Conservation (phyloP, 108 stramenopile species). For the Mayamaea pseudoterrestris region DNA sequence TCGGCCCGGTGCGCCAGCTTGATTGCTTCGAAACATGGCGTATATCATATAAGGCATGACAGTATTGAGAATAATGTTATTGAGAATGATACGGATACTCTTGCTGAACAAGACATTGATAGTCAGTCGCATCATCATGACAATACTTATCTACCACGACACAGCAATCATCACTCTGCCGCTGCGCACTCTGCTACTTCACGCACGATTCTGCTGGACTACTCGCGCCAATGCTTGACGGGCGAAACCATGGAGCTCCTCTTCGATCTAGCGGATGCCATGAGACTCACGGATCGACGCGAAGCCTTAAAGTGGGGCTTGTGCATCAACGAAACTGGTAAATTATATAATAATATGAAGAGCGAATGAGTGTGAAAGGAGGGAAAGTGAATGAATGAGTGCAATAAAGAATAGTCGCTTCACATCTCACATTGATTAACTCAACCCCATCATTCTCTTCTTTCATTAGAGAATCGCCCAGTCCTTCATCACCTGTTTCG, state of each 20-base stretch:
- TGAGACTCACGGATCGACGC: constrained; percentile 63
- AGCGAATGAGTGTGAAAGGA: too few species aligned
- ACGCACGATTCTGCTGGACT: constrained; percentile 86
- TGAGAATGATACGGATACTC: constrained; percentile 1
- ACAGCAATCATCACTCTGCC: neutral
- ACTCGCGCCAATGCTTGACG: constrained; percentile 90
- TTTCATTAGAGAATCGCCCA: constrained; percentile 32
- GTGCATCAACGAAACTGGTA: constrained; percentile 62
- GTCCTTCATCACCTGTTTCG: constrained; percentile 71
- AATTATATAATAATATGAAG: too few species aligned
- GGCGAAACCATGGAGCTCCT: constrained; percentile 89
- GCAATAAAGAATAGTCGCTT: too few species aligned
- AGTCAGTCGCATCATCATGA: neutral
- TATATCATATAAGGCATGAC: too few species aligned
- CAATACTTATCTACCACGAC: too few species aligned
- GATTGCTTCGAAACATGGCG: too few species aligned
- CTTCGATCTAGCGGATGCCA: constrained; percentile 84
- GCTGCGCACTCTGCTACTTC: neutral
- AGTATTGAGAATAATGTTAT: neutral
- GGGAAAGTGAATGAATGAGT: too few species aligned
- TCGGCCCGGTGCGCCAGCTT: constrained; percentile 62
- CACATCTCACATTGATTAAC: too few species aligned
- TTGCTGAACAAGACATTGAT: constrained; percentile 1
- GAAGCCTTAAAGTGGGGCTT: constrained; percentile 57
- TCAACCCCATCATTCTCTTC: too few species aligned